phyloP scores from a whole-genome alignment of 495 filamentous ascomycete genomes.

The Trichoderma gamsii region DNA sequence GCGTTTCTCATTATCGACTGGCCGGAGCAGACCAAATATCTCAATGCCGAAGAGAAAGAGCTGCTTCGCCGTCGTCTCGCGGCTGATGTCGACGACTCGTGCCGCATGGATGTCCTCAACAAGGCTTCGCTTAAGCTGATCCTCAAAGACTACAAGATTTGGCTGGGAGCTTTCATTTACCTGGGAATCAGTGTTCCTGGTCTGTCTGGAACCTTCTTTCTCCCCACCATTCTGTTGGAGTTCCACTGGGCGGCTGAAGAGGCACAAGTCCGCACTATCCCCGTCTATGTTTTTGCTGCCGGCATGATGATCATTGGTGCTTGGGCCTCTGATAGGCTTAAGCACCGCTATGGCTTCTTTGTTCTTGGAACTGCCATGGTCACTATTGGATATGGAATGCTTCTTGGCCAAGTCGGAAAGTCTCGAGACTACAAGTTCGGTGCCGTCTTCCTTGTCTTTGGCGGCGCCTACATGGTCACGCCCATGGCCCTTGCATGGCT shows the following conservation, averaged over 20 bases:
- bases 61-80: slow-evolving; percentile 39
- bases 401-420: slow-evolving; percentile 39
- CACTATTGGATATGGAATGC: slow-evolving; percentile 50
- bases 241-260: slow-evolving; percentile 46
- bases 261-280: slow-evolving; percentile 51
- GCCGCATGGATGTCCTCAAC: slow-evolving; percentile 36
- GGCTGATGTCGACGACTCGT: slow-evolving; percentile 28
- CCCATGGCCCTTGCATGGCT: slow-evolving; percentile 50
- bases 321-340: slow-evolving; percentile 42
- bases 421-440: slow-evolving; percentile 48
- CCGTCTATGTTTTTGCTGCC: slow-evolving; percentile 47
- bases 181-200: slow-evolving; percentile 13
- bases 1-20: slow-evolving; percentile 53
- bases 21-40: slow-evolving; percentile 47
- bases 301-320: slow-evolving; percentile 41
- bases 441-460: slow-evolving; percentile 52
- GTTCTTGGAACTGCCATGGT: slow-evolving; percentile 40
- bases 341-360: slow-evolving; percentile 47
- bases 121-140: slow-evolving; percentile 40
- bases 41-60: slow-evolving; percentile 38
- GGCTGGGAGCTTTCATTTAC: slow-evolving; percentile 24
- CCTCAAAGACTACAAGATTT: slow-evolving; percentile 27
- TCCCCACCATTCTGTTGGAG: slow-evolving; percentile 50
- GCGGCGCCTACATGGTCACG: slow-evolving; percentile 55
- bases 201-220: slow-evolving; percentile 23